Evolutionary conservation across 352 stramenopile species (phyloP), one percentile per base, ranked within the genome.

Genomic region (Globisporangium nunn): DNA sequence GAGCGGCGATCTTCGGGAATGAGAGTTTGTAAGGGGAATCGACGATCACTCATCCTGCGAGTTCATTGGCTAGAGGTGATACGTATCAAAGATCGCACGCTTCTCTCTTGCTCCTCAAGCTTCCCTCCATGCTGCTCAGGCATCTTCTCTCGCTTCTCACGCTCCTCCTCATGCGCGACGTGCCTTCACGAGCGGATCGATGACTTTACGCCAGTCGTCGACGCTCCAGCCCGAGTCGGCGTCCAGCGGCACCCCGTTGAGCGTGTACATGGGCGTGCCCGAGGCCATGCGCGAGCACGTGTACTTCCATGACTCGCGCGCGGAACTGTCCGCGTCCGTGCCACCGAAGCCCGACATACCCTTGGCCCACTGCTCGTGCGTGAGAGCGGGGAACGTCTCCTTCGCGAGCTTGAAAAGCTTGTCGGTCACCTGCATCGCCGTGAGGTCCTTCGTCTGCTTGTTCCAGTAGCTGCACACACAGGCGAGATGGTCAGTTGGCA

Each of bases 251-350:
- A 91, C 81, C 47, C 82, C 81, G 33, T 93, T 93, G 50, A 93
- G 66, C 11, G 67, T 85, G 62, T 93, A 93, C 63, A 88, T 64
- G 14, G 83, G 83, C 17, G 81, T 93, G 12, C 83, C 83, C 29
- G 81, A 85, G 55, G 80, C 80, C 47, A 71, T 72, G 47, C 83
- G 75, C 1, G 83, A 75, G 64, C 83, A 93, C 39, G 77, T 72
- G 70, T 93, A 91, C 64, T 93, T 93, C 83, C 83, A 93, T n/a
- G 71, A 71, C 46, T 76, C 69, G 48, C 83, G 78, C 2, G 73
- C 63, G 40, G 70, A 63, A 28, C 71, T 67, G 59, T 93, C 83
- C 6, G 74, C 75, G 30, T 82, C 69, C 4, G 81, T 91, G 59
- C 83, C 81, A 48, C 83, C 83, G 37, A 86, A 88, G 31, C 81